phyloP scores from a whole-genome alignment of 257 asterid species.

The Jacaranda copaia region DNA sequence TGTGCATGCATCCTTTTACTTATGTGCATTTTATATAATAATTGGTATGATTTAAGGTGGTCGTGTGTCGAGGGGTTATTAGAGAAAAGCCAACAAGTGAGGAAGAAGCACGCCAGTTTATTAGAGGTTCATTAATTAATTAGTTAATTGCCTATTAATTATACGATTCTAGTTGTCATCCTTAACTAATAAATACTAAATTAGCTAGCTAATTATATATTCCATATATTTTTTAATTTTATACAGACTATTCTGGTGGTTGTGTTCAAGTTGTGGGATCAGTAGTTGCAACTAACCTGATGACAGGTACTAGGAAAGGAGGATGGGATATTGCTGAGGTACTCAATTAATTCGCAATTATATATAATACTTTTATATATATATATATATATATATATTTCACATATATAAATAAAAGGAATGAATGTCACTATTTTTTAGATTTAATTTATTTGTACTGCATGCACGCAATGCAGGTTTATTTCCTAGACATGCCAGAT shows the following conservation, averaged over 20 bases:
- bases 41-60: constrained; percentile 69
- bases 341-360: neutral
- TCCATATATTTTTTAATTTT: no score
- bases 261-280: constrained; percentile 85
- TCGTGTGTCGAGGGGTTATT: constrained; percentile 74
- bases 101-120: constrained; percentile 79
- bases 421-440: neutral
- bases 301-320: constrained; percentile 72
- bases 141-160: no score
- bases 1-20: constrained; percentile 3
- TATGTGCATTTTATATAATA: constrained; percentile 38
- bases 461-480: constrained; percentile 61
- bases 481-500: constrained; percentile 86
- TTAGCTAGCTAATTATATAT: neutral
- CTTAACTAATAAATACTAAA: neutral
- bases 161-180: no score
- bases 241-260: constrained; percentile 80
- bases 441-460: constrained; percentile 24
- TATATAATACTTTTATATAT: no score
- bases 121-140: constrained; percentile 58
- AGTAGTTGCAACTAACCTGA: constrained; percentile 70
- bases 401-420: neutral
- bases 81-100: constrained; percentile 82
- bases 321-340: constrained; percentile 93
- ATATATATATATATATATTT: no score